Conservation (phyloP, 257 asterid genomes). For the Forsythia viridissima region DNA sequence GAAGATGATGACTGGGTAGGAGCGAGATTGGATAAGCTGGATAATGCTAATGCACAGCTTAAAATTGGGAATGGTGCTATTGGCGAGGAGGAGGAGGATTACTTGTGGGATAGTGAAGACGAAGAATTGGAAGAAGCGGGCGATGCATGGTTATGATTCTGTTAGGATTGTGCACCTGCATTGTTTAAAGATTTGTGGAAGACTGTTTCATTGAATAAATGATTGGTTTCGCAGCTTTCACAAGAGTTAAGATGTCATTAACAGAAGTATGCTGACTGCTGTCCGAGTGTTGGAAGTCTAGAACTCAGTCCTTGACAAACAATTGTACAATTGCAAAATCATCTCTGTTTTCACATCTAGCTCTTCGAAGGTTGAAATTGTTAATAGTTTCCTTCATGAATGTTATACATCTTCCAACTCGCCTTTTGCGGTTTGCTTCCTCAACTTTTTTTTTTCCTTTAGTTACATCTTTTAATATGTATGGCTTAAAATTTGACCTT, state of each 20-base stretch:
- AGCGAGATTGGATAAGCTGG: constrained; percentile 13
- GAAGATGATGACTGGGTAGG: constrained; percentile 39
- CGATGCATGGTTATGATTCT: constrained; percentile 25
- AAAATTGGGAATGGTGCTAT: constrained; percentile 12
- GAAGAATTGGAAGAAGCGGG: constrained; percentile 35
- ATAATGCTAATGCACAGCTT: constrained; percentile 5
- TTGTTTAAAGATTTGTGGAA: constrained; percentile 3
- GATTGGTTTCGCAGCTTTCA: neutral
- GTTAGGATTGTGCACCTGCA: constrained; percentile 1
- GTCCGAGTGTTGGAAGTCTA: neutral
- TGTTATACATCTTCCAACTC: constrained; percentile 8
- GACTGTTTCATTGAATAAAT: neutral
- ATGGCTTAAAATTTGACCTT: neutral
- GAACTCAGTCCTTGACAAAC: neutral
- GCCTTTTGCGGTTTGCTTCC: constrained; percentile 6
- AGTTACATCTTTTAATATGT: neutral
- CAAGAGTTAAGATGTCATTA: neutral
- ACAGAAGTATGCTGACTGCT: neutral
- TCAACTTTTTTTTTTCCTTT: neutral
- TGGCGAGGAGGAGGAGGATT: constrained; percentile 49
- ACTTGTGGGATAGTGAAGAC: constrained; percentile 49
- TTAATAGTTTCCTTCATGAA: neutral
- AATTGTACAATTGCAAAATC: neutral
- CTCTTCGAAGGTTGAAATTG: constrained; percentile 1
- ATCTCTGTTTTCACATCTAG: neutral